phyloP scores from a whole-genome alignment of 257 asterid genomes.

The Penstemon newberryi region DNA sequence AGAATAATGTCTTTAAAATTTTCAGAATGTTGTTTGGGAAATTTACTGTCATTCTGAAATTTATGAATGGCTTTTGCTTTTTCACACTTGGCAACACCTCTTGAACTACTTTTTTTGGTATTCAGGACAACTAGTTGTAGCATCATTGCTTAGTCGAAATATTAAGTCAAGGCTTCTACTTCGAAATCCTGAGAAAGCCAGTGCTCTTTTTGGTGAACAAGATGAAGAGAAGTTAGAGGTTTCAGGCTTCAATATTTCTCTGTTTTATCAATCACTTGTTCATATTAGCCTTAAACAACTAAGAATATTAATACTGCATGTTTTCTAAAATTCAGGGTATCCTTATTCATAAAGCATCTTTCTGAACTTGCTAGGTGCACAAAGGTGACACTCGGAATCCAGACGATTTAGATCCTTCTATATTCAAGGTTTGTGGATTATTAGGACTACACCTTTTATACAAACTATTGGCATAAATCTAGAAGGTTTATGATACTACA shows the following conservation, averaged over 20 bases:
- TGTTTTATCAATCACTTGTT: neutral
- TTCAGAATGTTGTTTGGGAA: neutral
- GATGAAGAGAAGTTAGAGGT: conserved; percentile 78
- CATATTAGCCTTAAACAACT: conserved; percentile 3
- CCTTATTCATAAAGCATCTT: conserved; percentile 28
- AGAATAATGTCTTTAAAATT: too few species aligned
- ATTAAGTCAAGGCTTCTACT: conserved; percentile 69
- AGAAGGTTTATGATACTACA: conserved; percentile 27
- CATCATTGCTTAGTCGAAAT: conserved; percentile 70
- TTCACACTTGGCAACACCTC: neutral
- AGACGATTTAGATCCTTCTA: conserved; percentile 62
- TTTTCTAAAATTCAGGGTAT: conserved; percentile 23
- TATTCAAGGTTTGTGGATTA: conserved; percentile 69
- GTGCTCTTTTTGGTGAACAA: conserved; percentile 72
- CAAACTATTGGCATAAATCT: neutral
- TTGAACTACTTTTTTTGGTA: conserved; percentile 19
- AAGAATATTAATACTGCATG: conserved; percentile 8
- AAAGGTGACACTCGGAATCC: conserved; percentile 84
- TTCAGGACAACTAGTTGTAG: conserved; percentile 91
- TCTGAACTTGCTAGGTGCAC: conserved; percentile 58
- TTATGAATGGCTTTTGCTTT: neutral
- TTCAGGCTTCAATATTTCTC: conserved; percentile 25
- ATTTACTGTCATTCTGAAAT: too few species aligned
- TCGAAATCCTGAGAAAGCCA: conserved; percentile 75
- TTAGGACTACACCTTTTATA: neutral